Evolutionary conservation across 164 flowering plant genomes (phyloP).

Genomic region (Brasenia schreberi): DNA sequence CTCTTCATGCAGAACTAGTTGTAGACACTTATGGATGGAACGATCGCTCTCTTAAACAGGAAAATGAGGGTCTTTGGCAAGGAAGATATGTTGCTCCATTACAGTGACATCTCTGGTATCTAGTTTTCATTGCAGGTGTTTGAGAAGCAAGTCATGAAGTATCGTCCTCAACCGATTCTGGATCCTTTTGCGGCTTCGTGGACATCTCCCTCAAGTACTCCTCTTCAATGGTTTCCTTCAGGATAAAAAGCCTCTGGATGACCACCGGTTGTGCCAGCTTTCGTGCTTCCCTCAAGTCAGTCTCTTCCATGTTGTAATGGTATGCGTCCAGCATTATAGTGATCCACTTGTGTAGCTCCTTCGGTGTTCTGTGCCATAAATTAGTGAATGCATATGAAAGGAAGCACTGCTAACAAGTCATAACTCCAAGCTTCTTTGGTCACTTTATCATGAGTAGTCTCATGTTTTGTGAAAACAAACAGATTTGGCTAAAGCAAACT

Average conservation of each 20-base stretch:
- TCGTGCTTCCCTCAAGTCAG: conserved; percentile 79
- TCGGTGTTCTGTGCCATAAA: conserved; percentile 52
- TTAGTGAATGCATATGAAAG: background rate
- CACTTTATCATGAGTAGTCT: too few relatives aligned
- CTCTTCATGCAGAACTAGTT: too few relatives aligned
- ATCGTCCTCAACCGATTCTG: conserved; percentile 15
- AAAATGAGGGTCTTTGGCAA: background rate
- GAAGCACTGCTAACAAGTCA: background rate
- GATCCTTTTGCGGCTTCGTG: conserved; percentile 13
- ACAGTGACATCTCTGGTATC: background rate
- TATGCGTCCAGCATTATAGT: conserved; percentile 86
- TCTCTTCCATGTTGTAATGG: conserved; percentile 68
- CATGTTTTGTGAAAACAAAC: background rate
- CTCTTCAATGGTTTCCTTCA: conserved; percentile 72
- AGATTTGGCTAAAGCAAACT: too few relatives aligned
- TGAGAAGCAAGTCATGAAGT: background rate
- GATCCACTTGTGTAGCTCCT: conserved; percentile 91
- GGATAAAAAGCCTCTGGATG: conserved; percentile 71
- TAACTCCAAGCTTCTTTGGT: too few relatives aligned
- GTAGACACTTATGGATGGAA: too few relatives aligned
- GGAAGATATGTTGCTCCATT: background rate
- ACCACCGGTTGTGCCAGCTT: conserved; percentile 61
- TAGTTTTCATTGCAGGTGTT: background rate
- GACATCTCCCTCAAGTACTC: conserved; percentile 43
- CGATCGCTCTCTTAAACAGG: too few relatives aligned